Conservation (phyloP, 148 eudicot species). For the Talinum fruticosum region DNA sequence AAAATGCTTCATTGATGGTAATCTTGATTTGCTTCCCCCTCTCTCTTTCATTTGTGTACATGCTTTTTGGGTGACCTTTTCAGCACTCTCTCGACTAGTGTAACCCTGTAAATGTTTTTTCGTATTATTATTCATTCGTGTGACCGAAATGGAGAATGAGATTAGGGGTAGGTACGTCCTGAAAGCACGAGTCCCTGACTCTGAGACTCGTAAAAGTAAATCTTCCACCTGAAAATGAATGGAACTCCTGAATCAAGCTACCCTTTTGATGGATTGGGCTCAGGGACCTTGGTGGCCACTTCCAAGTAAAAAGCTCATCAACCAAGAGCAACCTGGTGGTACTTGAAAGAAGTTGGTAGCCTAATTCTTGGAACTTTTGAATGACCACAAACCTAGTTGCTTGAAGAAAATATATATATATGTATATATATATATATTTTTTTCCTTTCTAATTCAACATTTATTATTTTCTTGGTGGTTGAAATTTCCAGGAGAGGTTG, state of each 20-base stretch:
- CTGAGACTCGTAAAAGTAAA: no score
- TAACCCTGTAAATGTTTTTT: no score
- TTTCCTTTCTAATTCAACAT: not conserved
- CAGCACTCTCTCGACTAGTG: not conserved
- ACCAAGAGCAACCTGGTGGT: not conserved
- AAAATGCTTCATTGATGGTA: conserved; percentile 39
- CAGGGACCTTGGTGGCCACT: not conserved
- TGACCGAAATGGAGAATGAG: not conserved
- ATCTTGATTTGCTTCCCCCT: not conserved
- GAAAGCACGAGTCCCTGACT: no score
- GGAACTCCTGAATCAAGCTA: not conserved
- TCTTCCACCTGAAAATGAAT: not conserved
- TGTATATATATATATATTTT: no score
- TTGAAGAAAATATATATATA: no score
- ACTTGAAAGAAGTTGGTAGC: not conserved
- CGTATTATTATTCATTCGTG: not conserved
- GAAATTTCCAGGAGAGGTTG: conserved; percentile 28
- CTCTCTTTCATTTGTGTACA: not conserved
- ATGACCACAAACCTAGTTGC: no score
- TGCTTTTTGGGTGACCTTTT: not conserved
- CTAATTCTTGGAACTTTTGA: no score
- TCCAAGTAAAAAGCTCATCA: no score
- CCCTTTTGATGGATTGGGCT: not conserved
- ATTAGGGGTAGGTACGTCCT: not conserved
- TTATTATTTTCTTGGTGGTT: not conserved